These are phyloP conservation scores for Claviceps capensis DNA, from an alignment of 2,329 filamentous ascomycete species.

Conservation along the genomic window DNA sequence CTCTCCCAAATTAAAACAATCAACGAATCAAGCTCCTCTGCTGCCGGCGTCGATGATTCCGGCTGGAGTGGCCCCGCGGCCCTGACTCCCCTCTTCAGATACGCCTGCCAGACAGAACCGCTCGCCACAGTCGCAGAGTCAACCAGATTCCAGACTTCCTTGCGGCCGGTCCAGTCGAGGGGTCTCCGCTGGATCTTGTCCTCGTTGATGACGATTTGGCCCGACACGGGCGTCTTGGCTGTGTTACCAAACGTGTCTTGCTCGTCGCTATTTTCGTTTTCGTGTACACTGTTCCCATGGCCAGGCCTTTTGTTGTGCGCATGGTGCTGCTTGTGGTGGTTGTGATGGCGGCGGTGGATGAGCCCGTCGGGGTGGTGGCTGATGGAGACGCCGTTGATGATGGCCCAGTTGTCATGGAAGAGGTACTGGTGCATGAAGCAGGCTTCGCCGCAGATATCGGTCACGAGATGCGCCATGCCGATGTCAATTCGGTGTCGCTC, in stretches of 20 bases:
- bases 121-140: conserved; percentile 22
- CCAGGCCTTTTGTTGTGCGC: too few relatives aligned
- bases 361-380: conserved; percentile 27
- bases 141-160: conserved; percentile 27
- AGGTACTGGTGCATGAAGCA: conserved; percentile 34
- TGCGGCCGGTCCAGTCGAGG: conserved; percentile 21
- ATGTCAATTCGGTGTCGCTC: conserved; percentile 25
- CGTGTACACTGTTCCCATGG: too few relatives aligned
- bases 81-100: conserved; percentile 21
- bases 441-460: conserved; percentile 28
- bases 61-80: conserved; percentile 7
- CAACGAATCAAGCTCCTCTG: conserved; percentile 22
- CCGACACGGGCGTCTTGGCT: conserved; percentile 10
- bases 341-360: conserved; percentile 4
- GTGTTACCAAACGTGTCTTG: conserved; percentile 1
- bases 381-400: conserved; percentile 33
- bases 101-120: conserved; percentile 33
- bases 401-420: conserved; percentile 32
- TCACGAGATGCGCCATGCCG: conserved; percentile 27
- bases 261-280: neutral
- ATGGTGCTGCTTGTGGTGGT: neutral
- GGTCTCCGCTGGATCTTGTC: conserved; percentile 15
- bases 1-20: conserved; percentile 28
- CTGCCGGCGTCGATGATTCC: conserved; percentile 1
- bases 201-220: conserved; percentile 20